A percentile compares a stretch with the other conserved stretches of the same genome.
phyloP scores from a whole-genome alignment of 345 rosid genomes.

The Eucalyptus paniculata region DNA sequence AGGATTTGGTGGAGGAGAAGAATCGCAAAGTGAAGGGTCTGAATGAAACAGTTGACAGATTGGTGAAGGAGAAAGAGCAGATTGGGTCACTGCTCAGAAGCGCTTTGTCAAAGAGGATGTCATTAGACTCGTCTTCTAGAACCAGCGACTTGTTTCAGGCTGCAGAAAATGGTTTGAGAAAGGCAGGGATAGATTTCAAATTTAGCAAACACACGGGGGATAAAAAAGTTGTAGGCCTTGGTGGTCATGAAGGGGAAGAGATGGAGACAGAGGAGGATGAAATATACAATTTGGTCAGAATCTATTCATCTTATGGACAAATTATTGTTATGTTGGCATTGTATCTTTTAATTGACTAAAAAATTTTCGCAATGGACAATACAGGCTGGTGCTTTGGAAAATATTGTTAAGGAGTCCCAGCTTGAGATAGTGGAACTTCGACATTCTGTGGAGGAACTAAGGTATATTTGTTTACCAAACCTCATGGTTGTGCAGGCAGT shows the following conservation, averaged over 20 bases:
- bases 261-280: conserved; percentile 58
- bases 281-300: conserved; percentile 66
- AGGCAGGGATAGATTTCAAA: conserved; percentile 63
- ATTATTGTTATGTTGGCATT: background rate
- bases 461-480: conserved; percentile 16
- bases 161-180: conserved; percentile 80
- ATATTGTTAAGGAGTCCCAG: conserved; percentile 85
- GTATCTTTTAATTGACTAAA: background rate
- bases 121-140: conserved; percentile 40
- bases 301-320: background rate
- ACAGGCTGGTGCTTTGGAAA: conserved; percentile 95
- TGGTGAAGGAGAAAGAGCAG: conserved; percentile 84
- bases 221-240: conserved; percentile 11
- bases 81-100: conserved; percentile 78
- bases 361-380: background rate
- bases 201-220: conserved; percentile 33
- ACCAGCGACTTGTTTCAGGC: conserved; percentile 58
- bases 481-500: background rate
- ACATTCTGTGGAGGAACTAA: conserved; percentile 70
- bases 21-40: conserved; percentile 45
- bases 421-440: conserved; percentile 69
- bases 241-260: conserved; percentile 11
- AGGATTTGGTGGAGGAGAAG: conserved; percentile 54
- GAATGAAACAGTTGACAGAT: conserved; percentile 54
- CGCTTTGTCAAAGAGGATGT: conserved; percentile 71